Evolutionary conservation across 805 yeast genomes (phyloP).

Genomic region (Candida sakaeoensis): DNA sequence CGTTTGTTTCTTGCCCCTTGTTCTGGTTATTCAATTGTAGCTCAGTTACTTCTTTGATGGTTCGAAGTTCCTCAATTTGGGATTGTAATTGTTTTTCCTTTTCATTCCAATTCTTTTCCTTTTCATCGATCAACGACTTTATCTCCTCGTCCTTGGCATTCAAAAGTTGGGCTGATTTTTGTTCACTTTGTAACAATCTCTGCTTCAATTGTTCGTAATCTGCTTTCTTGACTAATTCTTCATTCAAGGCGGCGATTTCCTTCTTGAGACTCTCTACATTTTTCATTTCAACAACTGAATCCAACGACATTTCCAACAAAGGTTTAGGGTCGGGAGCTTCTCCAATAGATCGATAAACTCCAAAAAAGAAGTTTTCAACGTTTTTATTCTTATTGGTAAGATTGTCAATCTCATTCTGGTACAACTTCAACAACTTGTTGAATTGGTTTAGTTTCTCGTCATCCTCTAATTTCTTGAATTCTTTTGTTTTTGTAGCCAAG

Average conservation of each 20-base stretch:
- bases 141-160: slow-evolving; percentile 73
- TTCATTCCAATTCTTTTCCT: slow-evolving; percentile 62
- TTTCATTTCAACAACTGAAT: slow-evolving; percentile 52
- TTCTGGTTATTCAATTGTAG: slow-evolving; percentile 51
- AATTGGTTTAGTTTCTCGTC: slow-evolving; percentile 62
- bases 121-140: slow-evolving; percentile 66
- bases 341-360: slow-evolving; percentile 68
- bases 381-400: slow-evolving; percentile 73
- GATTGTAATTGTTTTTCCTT: slow-evolving; percentile 50
- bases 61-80: slow-evolving; percentile 61
- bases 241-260: slow-evolving; percentile 50
- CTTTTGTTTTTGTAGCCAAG: slow-evolving; percentile 81
- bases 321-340: slow-evolving; percentile 95
- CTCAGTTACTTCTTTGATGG: slow-evolving; percentile 61
- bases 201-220: slow-evolving; percentile 77
- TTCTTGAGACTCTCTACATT: slow-evolving; percentile 50
- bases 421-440: slow-evolving; percentile 65
- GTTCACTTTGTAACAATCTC: slow-evolving; percentile 58
- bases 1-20: slow-evolving; percentile 37
- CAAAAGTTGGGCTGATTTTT: slow-evolving; percentile 52
- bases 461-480: slow-evolving; percentile 68
- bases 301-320: slow-evolving; percentile 64
- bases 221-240: slow-evolving; percentile 58
- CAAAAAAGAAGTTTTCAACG: slow-evolving; percentile 70
- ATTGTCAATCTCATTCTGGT: slow-evolving; percentile 84